Evolutionary conservation across 805 yeast genomes (phyloP).

Genomic region (Wickerhamiella sergipiensis): DNA sequence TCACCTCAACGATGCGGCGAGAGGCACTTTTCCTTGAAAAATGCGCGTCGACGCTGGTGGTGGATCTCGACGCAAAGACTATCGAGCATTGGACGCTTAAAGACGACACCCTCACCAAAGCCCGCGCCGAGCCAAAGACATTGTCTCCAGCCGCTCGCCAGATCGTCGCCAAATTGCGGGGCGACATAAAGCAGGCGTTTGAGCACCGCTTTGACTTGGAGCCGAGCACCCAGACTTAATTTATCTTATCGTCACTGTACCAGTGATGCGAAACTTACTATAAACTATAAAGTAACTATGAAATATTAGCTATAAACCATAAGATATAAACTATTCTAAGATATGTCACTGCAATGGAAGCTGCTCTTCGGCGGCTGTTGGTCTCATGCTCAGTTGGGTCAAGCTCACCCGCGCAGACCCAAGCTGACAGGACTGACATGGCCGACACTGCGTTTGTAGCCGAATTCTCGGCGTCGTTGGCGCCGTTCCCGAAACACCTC

Average conservation of each 20-base stretch:
- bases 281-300: no score
- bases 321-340: no score
- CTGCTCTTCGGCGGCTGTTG: no score
- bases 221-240: no score
- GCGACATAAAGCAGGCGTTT: background rate
- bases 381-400: no score
- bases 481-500: constrained; percentile 2
- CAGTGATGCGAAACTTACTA: no score
- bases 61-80: background rate
- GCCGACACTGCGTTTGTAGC: constrained; percentile 1
- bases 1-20: background rate
- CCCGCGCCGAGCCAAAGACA: background rate
- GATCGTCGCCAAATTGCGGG: background rate
- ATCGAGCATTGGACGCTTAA: background rate
- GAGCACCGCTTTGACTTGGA: background rate
- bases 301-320: no score
- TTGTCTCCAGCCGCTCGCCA: background rate
- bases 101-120: background rate
- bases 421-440: no score
- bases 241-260: background rate
- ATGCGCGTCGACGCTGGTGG: background rate
- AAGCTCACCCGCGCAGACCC: no score
- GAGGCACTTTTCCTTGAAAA: background rate
- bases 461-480: constrained; percentile 1
- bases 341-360: no score